These are phyloP conservation scores for Apiospora saccharicola DNA, from an alignment of 2,329 filamentous ascomycete species.

Conservation along the genomic window DNA sequence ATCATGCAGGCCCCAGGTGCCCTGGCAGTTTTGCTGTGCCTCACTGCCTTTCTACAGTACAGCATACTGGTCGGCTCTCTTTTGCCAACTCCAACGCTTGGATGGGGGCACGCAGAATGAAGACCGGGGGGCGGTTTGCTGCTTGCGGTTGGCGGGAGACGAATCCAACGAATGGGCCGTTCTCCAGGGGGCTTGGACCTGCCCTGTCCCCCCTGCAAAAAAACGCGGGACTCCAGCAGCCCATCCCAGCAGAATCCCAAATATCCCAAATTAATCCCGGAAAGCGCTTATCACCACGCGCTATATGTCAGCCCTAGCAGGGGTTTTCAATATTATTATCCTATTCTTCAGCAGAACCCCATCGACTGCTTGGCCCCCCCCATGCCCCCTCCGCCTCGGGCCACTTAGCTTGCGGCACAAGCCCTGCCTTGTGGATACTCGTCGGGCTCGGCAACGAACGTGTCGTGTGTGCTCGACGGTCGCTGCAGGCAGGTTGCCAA, in stretches of 20 bases:
- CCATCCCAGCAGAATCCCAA: too few relatives aligned
- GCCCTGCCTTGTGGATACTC: neutral
- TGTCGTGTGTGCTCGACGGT: too few relatives aligned
- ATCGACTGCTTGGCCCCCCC: neutral
- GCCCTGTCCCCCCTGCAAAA: neutral
- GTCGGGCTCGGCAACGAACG: neutral
- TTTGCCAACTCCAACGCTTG: neutral
- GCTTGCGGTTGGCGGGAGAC: neutral
- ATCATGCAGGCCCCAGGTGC: neutral
- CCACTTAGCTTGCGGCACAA: neutral
- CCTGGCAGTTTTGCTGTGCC: neutral
- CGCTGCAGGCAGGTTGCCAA: neutral
- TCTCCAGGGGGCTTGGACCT: neutral
- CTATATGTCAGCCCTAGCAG: neutral
- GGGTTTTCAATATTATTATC: slow-evolving; percentile 7
- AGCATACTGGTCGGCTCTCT: neutral
- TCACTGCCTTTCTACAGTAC: neutral
- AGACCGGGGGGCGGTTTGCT: neutral
- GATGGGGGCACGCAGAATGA: neutral
- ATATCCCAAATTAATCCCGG: neutral
- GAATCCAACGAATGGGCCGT: neutral
- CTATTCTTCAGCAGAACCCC: neutral
- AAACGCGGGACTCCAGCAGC: neutral
- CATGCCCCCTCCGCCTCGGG: neutral
- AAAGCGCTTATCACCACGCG: neutral